Base-by-base conservation (phyloP, 306 rosid species). In the Prinsepia uniflora region DNA sequence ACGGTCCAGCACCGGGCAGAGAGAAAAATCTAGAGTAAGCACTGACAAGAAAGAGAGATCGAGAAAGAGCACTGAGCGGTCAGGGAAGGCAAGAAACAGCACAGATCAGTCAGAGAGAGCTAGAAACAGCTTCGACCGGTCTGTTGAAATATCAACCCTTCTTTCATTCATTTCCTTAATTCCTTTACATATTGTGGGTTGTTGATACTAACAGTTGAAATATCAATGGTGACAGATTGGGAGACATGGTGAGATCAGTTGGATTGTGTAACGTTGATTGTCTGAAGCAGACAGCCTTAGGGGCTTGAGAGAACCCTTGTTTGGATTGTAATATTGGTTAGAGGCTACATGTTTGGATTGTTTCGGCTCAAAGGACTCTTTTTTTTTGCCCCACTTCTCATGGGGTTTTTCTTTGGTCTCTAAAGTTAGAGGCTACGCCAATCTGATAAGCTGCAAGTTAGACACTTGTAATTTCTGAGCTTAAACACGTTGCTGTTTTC, bases 221-320 rank as follows among this genome's bases (percentile, higher is more conserved):
- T 40, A 30, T 30, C 34, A 6, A 62, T 77, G 72, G 17, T 17
- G 56, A 72, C 90, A 88, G 93, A 14, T 72, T 88, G 70, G 93
- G 93, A 55, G 88, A 85, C 61, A 88, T 88, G 84, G 88, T 88
- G 86, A 83, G 93, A 45, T 88, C 93, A 0, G 93, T 88, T 76
- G 88, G 88, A 65, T 61, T 85, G 64, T 88, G 93, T 52, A 88
- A 75, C 47, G 88, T 88, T 24, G 93, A 85, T 53, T 88, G 88
- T 76, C 66, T 88, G 84, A 87, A 77, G 84, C 84, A 76, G 19
- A 78, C 85, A 20, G 82, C 81, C 34, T 80, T 84, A 10, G 86
- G 83, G 75, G 86, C 86, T 41, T 87, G 75, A 83, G 71, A 30
- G 69, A 13, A 18, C 14, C 59, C 74, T 15, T 39, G 1, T 50